phyloP scores from a whole-genome alignment of 805 yeast genomes.

The Hanseniaspora osmophila region DNA sequence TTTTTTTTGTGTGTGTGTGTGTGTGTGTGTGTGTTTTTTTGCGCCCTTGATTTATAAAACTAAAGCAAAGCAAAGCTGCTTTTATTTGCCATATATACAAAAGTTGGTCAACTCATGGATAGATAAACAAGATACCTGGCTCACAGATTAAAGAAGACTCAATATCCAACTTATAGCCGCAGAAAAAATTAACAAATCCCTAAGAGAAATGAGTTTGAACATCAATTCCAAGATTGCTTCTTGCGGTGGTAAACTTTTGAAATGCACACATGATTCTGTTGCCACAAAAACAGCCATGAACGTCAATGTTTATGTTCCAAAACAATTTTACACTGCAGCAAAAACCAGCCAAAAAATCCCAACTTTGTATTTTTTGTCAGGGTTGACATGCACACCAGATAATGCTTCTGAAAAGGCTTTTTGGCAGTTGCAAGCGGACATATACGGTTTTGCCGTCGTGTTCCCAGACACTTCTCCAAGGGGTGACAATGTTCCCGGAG shows the following conservation, averaged over 20 bases:
- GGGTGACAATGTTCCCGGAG: conserved; percentile 63
- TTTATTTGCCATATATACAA: not conserved
- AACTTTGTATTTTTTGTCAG: conserved; percentile 66
- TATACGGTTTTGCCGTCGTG: conserved; percentile 74
- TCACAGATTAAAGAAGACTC: not conserved
- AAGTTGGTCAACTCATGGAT: too few species aligned
- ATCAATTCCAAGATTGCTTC: conserved; percentile 17
- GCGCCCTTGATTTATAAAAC: too few species aligned
- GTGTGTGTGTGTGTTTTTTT: too few species aligned
- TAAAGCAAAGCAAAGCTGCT: not conserved
- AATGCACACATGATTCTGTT: conserved; percentile 59
- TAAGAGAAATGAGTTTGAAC: not conserved
- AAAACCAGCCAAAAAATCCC: conserved; percentile 34
- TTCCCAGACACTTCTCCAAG: conserved; percentile 97
- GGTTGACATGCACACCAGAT: conserved; percentile 85
- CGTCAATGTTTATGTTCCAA: conserved; percentile 73
- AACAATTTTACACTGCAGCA: conserved; percentile 23
- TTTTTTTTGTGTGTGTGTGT: too few species aligned
- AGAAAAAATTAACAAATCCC: not conserved
- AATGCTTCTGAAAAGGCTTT: conserved; percentile 91
- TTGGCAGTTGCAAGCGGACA: conserved; percentile 65
- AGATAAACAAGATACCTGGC: too few species aligned
- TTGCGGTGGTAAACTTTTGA: conserved; percentile 65
- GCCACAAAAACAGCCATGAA: conserved; percentile 61
- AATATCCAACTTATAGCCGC: not conserved